Percentiles rank a stretch among this genome's conserved stretches.
These are phyloP conservation scores for Alternaria infectoria DNA, from an alignment of 2,329 filamentous ascomycete genomes.

Conservation along the genomic window DNA sequence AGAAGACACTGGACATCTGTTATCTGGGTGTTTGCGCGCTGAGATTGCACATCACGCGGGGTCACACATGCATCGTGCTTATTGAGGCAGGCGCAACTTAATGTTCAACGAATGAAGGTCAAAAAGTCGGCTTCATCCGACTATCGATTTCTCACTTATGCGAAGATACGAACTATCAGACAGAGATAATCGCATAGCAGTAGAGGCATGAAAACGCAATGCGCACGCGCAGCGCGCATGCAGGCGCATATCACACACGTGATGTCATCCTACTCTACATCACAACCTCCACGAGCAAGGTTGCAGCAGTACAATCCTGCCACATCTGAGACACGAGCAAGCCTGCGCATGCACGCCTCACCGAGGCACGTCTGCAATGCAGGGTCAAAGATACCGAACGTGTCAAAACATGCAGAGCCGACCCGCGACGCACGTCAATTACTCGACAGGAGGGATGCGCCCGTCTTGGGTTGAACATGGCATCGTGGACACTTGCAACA, in stretches of 20 bases:
- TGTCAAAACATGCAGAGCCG: slow-evolving; percentile 13
- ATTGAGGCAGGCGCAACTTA: background rate
- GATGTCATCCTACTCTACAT: background rate
- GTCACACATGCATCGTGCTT: background rate
- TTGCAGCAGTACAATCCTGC: background rate
- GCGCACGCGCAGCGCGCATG: background rate
- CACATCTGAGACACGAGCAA: slow-evolving; percentile 4
- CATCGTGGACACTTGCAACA: background rate
- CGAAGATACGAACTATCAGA: background rate
- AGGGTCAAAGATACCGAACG: slow-evolving; percentile 7
- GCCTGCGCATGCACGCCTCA: slow-evolving; percentile 8
- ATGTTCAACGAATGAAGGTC: background rate
- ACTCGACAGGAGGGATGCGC: slow-evolving; percentile 17
- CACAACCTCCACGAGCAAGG: background rate
- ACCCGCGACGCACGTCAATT: slow-evolving; percentile 19
- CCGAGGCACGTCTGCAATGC: slow-evolving; percentile 8
- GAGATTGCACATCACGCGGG: background rate
- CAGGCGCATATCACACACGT: background rate
- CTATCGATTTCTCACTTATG: background rate
- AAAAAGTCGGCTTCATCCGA: background rate
- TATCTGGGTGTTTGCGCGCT: background rate
- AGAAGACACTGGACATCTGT: background rate
- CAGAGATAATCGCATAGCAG: background rate
- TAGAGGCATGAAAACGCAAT: background rate
- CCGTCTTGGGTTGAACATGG: background rate